Evolutionary conservation across 1,284 basidiomycete genomes (phyloP).

Genomic region (Coniferiporia sulphurascens): DNA sequence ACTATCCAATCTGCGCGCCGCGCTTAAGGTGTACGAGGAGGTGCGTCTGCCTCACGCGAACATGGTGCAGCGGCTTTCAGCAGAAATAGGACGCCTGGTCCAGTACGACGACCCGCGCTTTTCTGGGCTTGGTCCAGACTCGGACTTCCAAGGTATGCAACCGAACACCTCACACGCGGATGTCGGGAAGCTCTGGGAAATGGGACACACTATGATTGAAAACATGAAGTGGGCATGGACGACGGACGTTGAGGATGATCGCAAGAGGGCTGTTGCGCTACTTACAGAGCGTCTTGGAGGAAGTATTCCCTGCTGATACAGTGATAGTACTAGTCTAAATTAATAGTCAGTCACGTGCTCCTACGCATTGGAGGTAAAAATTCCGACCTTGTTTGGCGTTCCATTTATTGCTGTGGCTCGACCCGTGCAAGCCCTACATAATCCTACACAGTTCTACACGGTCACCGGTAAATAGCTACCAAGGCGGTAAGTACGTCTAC

Average conservation of each 20-base stretch:
- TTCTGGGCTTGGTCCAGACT: constrained; percentile 10
- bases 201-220: constrained; percentile 27
- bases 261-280: background rate
- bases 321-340: too few species aligned
- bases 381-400: too few species aligned
- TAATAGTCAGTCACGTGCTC: too few species aligned
- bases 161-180: background rate
- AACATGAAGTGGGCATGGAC: constrained; percentile 29
- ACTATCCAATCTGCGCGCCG: constrained; percentile 20
- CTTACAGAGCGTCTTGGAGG: background rate
- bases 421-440: too few species aligned
- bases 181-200: constrained; percentile 21
- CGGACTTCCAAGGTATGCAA: background rate
- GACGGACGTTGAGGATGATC: constrained; percentile 16
- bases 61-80: constrained; percentile 27
- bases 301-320: background rate
- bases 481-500: too few species aligned
- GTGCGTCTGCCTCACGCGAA: constrained; percentile 33
- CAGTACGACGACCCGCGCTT: constrained; percentile 23
- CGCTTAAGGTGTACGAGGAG: constrained; percentile 32
- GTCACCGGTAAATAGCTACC: too few species aligned
- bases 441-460: too few species aligned
- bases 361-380: too few species aligned
- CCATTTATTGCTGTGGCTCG: too few species aligned
- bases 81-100: constrained; percentile 25